phyloP scores from a whole-genome alignment of 768 basidiomycete genomes.

The Lyophyllum semitale region DNA sequence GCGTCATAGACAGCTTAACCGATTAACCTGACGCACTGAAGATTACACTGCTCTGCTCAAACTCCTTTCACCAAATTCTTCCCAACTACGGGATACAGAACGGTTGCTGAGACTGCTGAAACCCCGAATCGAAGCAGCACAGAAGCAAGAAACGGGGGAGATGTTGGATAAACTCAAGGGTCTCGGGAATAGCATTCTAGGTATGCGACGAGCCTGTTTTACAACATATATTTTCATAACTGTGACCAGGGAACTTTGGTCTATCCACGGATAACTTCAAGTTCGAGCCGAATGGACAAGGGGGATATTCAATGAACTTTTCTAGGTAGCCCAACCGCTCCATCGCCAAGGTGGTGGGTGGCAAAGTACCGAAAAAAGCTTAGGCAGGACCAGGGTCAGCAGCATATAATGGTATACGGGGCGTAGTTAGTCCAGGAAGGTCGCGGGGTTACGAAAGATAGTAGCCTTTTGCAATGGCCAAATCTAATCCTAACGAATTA shows the following conservation, averaged over 20 bases:
- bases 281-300: conserved; percentile 89
- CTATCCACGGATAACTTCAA: conserved; percentile 97
- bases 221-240: no score
- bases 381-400: not conserved
- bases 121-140: conserved; percentile 70
- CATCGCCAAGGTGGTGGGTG: not conserved
- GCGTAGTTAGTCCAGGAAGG: conserved; percentile 34
- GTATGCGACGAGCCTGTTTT: conserved; percentile 39
- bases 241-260: conserved; percentile 91
- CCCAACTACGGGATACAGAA: conserved; percentile 49
- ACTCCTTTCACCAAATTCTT: conserved; percentile 58
- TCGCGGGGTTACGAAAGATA: conserved; percentile 44
- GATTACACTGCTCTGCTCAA: conserved; percentile 78
- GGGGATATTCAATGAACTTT: conserved; percentile 96
- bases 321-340: conserved; percentile 36
- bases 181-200: conserved; percentile 87
- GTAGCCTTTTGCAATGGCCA: conserved; percentile 42
- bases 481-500: conserved; percentile 31
- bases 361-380: not conserved
- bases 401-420: not conserved
- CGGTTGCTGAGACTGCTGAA: conserved; percentile 57
- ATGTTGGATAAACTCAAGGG: conserved; percentile 94
- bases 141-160: conserved; percentile 86
- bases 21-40: conserved; percentile 28
- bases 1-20: not conserved